phyloP scores from a whole-genome alignment of 176 grass and related monocot genomes.

The Echinochloa phyllopogon region DNA sequence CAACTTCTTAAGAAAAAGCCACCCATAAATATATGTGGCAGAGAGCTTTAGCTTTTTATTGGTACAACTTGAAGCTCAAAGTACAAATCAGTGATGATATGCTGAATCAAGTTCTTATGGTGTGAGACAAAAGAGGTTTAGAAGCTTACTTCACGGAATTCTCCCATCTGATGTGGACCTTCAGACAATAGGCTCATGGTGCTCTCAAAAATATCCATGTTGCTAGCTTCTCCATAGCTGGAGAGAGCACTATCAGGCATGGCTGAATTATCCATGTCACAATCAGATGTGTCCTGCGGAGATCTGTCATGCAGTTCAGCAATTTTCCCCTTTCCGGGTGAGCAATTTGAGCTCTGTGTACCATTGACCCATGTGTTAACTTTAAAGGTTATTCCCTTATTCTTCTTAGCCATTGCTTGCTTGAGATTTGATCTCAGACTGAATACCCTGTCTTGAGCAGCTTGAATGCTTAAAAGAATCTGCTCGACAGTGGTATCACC shows the following conservation, averaged over 20 bases:
- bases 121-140: neutral
- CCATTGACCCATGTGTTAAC: constrained; percentile 42
- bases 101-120: constrained; percentile 24
- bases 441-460: constrained; percentile 62
- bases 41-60: constrained; percentile 20
- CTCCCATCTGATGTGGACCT: constrained; percentile 65
- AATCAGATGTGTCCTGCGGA: constrained; percentile 58
- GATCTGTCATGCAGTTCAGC: constrained; percentile 38
- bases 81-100: constrained; percentile 14
- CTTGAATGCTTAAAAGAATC: constrained; percentile 86
- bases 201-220: constrained; percentile 83
- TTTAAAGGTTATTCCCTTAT: constrained; percentile 50
- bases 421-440: constrained; percentile 71
- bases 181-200: constrained; percentile 71
- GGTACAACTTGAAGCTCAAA: constrained; percentile 29
- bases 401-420: constrained; percentile 52
- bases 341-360: constrained; percentile 70
- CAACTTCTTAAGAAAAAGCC: neutral
- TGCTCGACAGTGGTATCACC: constrained; percentile 63
- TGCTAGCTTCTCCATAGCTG: constrained; percentile 86
- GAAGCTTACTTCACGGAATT: constrained; percentile 73
- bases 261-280: constrained; percentile 69
- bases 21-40: constrained; percentile 4
- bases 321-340: constrained; percentile 64
- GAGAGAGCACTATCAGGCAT: constrained; percentile 83